These are phyloP conservation scores for Rhizopus sp. DNA, from an alignment of 371 early-diverging fungal species.

Conservation along the genomic window DNA sequence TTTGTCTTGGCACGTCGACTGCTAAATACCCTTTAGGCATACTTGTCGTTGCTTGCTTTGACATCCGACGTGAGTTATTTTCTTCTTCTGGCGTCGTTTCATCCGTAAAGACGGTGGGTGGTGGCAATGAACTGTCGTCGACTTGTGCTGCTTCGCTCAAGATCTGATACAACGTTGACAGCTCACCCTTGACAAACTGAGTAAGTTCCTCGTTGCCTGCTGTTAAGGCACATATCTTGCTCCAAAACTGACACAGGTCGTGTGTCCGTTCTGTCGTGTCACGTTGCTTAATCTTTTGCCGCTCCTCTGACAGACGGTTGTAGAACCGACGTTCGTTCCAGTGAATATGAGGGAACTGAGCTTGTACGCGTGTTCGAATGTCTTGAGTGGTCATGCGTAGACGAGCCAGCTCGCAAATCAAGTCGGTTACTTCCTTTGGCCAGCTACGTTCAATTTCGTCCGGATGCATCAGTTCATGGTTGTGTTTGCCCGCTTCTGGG, in stretches of 20 bases:
- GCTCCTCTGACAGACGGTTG: constrained; percentile 62
- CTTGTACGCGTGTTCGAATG: constrained; percentile 53
- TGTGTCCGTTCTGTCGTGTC: constrained; percentile 53
- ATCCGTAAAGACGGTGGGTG: constrained; percentile 3
- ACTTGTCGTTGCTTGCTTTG: constrained; percentile 12
- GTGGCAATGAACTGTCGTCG: constrained; percentile 14
- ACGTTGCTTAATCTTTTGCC: constrained; percentile 54
- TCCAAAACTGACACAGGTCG: constrained; percentile 35
- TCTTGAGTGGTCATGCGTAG: constrained; percentile 56
- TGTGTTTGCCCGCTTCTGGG: constrained; percentile 60
- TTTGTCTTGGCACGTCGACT: constrained; percentile 35
- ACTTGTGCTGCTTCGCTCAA: constrained; percentile 51
- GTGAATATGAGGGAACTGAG: constrained; percentile 54
- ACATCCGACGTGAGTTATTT: background rate
- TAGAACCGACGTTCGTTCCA: constrained; percentile 70
- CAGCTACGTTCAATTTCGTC: constrained; percentile 61
- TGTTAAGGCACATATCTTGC: constrained; percentile 37
- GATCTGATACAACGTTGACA: constrained; percentile 27
- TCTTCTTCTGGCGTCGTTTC: background rate
- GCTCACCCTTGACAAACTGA: constrained; percentile 35
- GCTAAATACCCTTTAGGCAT: constrained; percentile 37
- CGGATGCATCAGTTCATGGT: constrained; percentile 58
- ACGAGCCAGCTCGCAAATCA: constrained; percentile 53
- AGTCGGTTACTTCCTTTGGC: constrained; percentile 57
- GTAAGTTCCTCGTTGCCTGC: constrained; percentile 47